Base-by-base conservation (phyloP, 2,329 filamentous ascomycete genomes). In the Aspergillus tubingensis region DNA sequence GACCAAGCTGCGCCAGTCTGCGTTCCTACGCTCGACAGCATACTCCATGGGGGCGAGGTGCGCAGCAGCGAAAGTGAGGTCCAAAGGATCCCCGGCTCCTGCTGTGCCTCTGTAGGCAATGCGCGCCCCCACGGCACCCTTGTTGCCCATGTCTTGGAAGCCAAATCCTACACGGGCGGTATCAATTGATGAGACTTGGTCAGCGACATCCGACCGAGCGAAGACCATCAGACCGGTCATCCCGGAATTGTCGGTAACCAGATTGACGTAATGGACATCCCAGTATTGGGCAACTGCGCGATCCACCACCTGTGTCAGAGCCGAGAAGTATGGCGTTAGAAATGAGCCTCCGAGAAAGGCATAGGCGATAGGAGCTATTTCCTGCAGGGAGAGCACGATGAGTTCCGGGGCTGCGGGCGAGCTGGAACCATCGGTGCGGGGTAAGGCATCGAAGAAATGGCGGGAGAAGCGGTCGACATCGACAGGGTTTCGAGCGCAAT, bases 211-310 rank as follows among this genome's bases (percentile, higher is more conserved):
- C 2, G 88, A 82, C 59, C 86, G 86, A 19, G 88, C 90, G 73
- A 96, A 96, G 17, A 97, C 83, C 82, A 98, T 86, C 54, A 98
- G 85, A 23, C 85, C 92, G 0, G 93, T 98, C 88, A 97, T 92
- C 65, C 95, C 94, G 52, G 93, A 85, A 74, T 95, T 92, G 49
- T 87, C 85, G 21, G 86, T 84, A 51, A 87, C 81, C 25, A 96
- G 79, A 57, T 91, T 86, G 41, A 87, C 86, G 74, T 96, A 96
- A 17, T 83, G 80, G 32, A 76, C 73, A 61, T 76, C 68, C 64
- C 72, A 74, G 58, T 76, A 77, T 54, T 80, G 78, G 39, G 81
- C 75, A 7, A 86, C 86, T 0, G 91, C 92, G 59, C 88, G 81
- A 64, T 90, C 85, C 57, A 98, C 82, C 0, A 91, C 90, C 61